Conservation (phyloP, 2,329 filamentous ascomycete genomes). For the Colletotrichum kahawae region DNA sequence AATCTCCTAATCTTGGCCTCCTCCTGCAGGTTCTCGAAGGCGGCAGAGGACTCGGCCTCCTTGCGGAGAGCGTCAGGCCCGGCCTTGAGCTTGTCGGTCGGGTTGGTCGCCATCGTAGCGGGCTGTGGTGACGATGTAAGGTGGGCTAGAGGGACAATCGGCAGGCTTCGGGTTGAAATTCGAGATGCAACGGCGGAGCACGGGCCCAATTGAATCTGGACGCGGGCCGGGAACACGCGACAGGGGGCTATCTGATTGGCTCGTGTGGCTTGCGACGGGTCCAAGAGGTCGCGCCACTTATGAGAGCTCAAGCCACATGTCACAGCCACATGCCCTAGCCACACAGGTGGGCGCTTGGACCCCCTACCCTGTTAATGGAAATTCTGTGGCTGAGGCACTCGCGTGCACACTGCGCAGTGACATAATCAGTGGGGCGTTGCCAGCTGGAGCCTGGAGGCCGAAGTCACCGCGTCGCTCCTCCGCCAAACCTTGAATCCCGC, state of each 20-base stretch:
- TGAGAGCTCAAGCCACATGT: not conserved
- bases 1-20: slow-evolving; percentile 44
- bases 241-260: not conserved
- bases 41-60: slow-evolving; percentile 42
- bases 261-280: not conserved
- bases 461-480: not conserved
- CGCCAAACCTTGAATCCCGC: not conserved
- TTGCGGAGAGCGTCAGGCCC: slow-evolving; percentile 41
- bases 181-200: slow-evolving; percentile 13
- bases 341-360: not conserved
- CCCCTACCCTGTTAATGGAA: not conserved
- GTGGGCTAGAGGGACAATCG: slow-evolving; percentile 21
- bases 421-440: slow-evolving; percentile 2
- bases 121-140: slow-evolving; percentile 26
- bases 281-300: not conserved
- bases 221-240: not conserved
- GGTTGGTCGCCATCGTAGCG: slow-evolving; percentile 37
- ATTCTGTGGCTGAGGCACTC: not conserved
- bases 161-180: slow-evolving; percentile 16
- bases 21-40: slow-evolving; percentile 40
- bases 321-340: not conserved
- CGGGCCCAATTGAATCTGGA: not conserved
- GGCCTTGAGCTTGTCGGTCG: slow-evolving; percentile 44
- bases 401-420: not conserved
- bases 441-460: not conserved